These are phyloP conservation scores for Gossypium australe DNA, from an alignment of 345 rosid species.

Conservation along the genomic window DNA sequence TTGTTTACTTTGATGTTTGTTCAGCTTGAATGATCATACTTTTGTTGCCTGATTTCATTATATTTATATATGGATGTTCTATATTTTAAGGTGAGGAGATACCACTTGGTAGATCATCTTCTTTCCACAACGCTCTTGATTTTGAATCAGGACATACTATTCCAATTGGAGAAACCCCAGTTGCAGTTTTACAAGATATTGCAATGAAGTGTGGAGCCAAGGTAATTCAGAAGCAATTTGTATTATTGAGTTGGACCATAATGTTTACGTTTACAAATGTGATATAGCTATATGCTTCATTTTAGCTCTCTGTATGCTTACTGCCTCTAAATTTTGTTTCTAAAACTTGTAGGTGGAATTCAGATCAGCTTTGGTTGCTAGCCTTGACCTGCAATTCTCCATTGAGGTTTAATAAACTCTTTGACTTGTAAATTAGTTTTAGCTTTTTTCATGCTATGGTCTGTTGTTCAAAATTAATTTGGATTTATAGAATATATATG, in stretches of 20 bases:
- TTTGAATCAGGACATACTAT: constrained; percentile 53
- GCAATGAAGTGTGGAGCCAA: constrained; percentile 81
- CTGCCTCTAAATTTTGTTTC: neutral
- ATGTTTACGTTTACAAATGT: neutral
- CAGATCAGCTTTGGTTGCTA: constrained; percentile 52
- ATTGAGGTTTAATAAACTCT: constrained; percentile 55
- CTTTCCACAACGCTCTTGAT: constrained; percentile 60
- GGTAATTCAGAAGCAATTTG: constrained; percentile 36
- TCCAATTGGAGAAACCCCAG: constrained; percentile 54
- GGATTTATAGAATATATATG: constrained; percentile 6
- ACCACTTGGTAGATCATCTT: constrained; percentile 46
- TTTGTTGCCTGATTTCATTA: neutral
- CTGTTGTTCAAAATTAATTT: neutral
- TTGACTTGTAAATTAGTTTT: constrained; percentile 14
- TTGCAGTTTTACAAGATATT: constrained; percentile 58
- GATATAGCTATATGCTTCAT: neutral
- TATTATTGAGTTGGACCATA: neutral
- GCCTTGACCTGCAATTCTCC: constrained; percentile 69
- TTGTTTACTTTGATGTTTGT: neutral
- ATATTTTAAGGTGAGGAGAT: constrained; percentile 53
- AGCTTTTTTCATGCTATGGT: neutral
- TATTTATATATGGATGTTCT: constrained; percentile 8
- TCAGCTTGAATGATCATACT: neutral
- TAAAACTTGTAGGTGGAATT: constrained; percentile 69
- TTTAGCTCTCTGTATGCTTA: constrained; percentile 10